These are phyloP conservation scores for Tephrocybe sp. DNA, from an alignment of 768 basidiomycete species.

Conservation along the genomic window DNA sequence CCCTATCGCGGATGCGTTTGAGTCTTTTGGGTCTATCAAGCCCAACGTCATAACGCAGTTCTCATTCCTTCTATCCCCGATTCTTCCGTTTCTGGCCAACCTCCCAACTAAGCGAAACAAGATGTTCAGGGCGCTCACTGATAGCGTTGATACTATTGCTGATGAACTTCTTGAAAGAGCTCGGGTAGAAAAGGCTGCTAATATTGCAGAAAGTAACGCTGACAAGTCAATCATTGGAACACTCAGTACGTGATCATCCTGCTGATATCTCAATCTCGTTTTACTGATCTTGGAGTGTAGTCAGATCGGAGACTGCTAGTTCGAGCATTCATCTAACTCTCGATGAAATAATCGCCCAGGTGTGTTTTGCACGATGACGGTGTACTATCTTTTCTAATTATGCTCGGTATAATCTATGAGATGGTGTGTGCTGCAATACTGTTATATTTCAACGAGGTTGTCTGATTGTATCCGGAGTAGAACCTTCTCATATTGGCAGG, in stretches of 20 bases:
- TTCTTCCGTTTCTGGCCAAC: slow-evolving; percentile 25
- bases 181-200: slow-evolving; percentile 22
- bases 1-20: slow-evolving; percentile 30
- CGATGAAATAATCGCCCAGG: slow-evolving; percentile 44
- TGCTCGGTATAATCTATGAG: no score
- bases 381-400: no score
- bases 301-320: slow-evolving; percentile 32
- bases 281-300: slow-evolving; percentile 18
- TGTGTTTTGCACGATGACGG: slow-evolving; percentile 4
- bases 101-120: slow-evolving; percentile 27
- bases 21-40: slow-evolving; percentile 23
- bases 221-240: slow-evolving; percentile 27
- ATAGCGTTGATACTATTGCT: slow-evolving; percentile 27
- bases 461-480: slow-evolving; percentile 2
- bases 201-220: slow-evolving; percentile 8
- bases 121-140: slow-evolving; percentile 22
- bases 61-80: slow-evolving; percentile 20
- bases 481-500: slow-evolving; percentile 21
- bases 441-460: background rate
- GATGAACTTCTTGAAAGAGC: slow-evolving; percentile 26
- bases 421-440: slow-evolving; percentile 15
- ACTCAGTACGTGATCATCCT: slow-evolving; percentile 15
- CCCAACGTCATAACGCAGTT: slow-evolving; percentile 13
- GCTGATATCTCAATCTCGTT: background rate
- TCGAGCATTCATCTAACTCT: slow-evolving; percentile 27